Evolutionary conservation across 345 rosid species (phyloP), one percentile per base, ranked within the genome.

Genomic region (Durio zibethinus): DNA sequence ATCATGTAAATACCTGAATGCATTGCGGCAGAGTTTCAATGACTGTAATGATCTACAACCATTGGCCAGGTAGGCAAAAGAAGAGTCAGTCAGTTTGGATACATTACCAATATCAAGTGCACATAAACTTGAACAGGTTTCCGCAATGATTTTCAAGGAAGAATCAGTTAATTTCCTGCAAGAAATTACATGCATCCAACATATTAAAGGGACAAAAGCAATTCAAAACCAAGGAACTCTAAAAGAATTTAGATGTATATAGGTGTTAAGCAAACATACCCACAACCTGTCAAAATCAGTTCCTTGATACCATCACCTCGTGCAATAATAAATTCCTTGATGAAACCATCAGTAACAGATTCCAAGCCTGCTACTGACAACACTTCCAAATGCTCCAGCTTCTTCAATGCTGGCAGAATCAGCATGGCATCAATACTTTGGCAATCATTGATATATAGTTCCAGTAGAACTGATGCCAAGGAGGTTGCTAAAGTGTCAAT

Each of bases 121-220:
- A 53, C 71, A 48, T 78, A 96, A 82, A 38, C 81, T 76, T 16
- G 90, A 81, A 80, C 99, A 93, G 65, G 77, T 84, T 83, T 87
- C 90, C 78, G 93, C 90, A 76, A 95, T 85, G 81, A 48, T 82
- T 89, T 90, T 93, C 82, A 92, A 31, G 73, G 90, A 92, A 77
- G 87, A 80, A 83, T 95, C 99, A 33, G 89, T 92, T 90, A 96
- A 81, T 62, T 87, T 90, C 90, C 98, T 92, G 86, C 87, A 86
- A 52, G 76, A 81, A 82, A 84, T 59, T 35, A 72, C 56, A 52
- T 53, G 42, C 40, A 40, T 47, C 63, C 57, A 75, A 5, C n/a
- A 48, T 64, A 66, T 53, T 25, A 79, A 79, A 69, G 33, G 64
- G 76, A 38, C n/a, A 57, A 76, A 53, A n/a, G 29, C 23, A 14